phyloP scores from a whole-genome alignment of 2,329 filamentous ascomycete genomes.

The Cladophialophora immunda region DNA sequence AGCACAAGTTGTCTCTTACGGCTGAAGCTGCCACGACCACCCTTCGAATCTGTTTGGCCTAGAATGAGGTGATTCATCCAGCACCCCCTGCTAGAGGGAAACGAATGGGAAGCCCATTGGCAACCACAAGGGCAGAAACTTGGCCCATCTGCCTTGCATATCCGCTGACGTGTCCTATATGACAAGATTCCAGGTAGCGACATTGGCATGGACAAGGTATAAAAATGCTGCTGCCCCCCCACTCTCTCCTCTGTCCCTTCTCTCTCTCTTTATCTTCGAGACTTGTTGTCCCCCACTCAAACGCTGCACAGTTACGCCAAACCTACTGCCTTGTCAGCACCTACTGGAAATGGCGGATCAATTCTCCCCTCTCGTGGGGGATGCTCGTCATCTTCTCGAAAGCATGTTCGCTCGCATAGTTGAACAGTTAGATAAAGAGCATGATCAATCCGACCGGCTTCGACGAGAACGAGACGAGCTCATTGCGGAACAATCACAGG shows the following conservation, averaged over 20 bases:
- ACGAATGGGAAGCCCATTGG: no score
- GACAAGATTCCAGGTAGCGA: no score
- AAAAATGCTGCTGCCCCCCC: no score
- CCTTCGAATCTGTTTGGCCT: no score
- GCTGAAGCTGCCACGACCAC: no score
- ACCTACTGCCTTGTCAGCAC: neutral
- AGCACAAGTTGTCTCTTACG: no score
- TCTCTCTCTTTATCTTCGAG: neutral
- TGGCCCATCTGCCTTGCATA: no score
- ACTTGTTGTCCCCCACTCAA: neutral
- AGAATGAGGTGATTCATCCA: no score
- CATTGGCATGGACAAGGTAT: no score
- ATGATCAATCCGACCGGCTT: neutral
- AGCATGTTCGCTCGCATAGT: slow-evolving; percentile 3
- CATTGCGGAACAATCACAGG: neutral
- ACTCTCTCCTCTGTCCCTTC: neutral
- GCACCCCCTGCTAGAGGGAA: no score
- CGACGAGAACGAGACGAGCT: slow-evolving; percentile 4
- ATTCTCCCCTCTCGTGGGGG: slow-evolving; percentile 44
- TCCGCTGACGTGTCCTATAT: no score
- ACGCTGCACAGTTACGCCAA: neutral
- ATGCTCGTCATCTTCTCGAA: neutral
- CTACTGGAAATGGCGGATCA: neutral
- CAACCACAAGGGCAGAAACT: no score
- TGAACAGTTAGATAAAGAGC: neutral